Conservation (phyloP, 2,329 filamentous ascomycete species). For the Teratosphaeriaceae sp. region DNA sequence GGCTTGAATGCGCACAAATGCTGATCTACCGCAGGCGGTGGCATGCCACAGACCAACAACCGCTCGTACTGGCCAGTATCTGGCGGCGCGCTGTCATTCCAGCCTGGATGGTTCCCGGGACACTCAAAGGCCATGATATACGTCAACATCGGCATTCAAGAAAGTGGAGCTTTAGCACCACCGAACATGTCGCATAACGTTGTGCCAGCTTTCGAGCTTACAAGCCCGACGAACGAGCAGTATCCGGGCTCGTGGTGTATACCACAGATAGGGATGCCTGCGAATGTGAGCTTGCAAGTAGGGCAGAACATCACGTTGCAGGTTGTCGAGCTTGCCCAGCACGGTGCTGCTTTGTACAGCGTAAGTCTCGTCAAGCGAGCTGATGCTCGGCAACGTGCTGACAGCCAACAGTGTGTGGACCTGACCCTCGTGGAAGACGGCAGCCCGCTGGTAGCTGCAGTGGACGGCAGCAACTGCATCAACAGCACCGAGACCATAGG, state of each 20-base stretch:
- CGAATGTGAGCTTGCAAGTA: constrained; percentile 57
- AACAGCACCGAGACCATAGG: constrained; percentile 66
- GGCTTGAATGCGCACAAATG: neutral
- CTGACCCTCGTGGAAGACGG: constrained; percentile 81
- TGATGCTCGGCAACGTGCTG: neutral
- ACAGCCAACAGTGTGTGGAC: constrained; percentile 68
- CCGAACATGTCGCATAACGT: constrained; percentile 83
- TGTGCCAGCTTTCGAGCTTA: constrained; percentile 72
- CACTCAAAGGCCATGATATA: constrained; percentile 78
- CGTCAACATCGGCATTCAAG: constrained; percentile 76
- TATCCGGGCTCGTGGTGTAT: constrained; percentile 79
- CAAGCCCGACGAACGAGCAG: constrained; percentile 72
- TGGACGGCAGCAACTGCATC: constrained; percentile 80
- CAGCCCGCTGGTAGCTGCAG: constrained; percentile 56
- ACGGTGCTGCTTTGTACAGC: constrained; percentile 77
- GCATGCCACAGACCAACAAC: constrained; percentile 69
- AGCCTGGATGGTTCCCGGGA: constrained; percentile 94
- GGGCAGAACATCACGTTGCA: constrained; percentile 93
- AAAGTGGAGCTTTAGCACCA: constrained; percentile 47
- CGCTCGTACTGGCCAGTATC: constrained; percentile 85
- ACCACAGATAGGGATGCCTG: constrained; percentile 79
- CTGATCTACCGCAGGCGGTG: constrained; percentile 59
- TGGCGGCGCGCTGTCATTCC: constrained; percentile 81
- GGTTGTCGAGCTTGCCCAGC: constrained; percentile 72
- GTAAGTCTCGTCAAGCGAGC: constrained; percentile 45